Conservation (phyloP, 352 stramenopile species). For the Phytophthora tubulina region DNA sequence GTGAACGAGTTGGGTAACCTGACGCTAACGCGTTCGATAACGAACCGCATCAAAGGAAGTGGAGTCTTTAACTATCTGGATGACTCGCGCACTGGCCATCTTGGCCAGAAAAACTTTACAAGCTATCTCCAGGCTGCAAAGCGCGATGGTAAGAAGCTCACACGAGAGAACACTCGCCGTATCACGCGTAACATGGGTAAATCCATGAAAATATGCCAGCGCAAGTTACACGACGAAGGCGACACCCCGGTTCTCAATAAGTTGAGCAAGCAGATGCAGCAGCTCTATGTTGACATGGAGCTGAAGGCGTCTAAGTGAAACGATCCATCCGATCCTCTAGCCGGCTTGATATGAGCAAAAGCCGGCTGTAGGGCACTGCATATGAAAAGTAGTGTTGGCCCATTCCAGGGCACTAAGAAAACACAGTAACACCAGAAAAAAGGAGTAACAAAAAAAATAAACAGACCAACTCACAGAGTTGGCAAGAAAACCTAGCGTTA, state of each 20-base stretch:
- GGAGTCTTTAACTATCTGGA: constrained; percentile 45
- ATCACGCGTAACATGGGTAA: constrained; percentile 42
- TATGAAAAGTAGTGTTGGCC: background rate
- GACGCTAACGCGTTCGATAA: constrained; percentile 37
- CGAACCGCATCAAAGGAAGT: constrained; percentile 49
- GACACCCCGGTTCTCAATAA: constrained; percentile 39
- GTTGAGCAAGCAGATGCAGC: constrained; percentile 31
- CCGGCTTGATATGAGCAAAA: constrained; percentile 18
- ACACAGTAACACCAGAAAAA: constrained; percentile 12
- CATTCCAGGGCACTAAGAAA: background rate
- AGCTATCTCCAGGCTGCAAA: constrained; percentile 33
- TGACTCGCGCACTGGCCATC: constrained; percentile 41
- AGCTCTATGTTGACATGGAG: constrained; percentile 38
- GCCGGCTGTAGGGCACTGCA: background rate
- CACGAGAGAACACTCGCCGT: constrained; percentile 18
- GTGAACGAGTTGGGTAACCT: constrained; percentile 43
- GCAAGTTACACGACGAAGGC: constrained; percentile 25
- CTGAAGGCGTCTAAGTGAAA: background rate
- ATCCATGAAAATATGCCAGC: constrained; percentile 34
- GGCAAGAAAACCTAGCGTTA: constrained; percentile 7
- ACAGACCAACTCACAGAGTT: constrained; percentile 14
- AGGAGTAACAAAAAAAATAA: constrained; percentile 16
- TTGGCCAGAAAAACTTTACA: constrained; percentile 25
- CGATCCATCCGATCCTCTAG: background rate
- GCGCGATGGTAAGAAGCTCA: constrained; percentile 20